Conservation (phyloP, 208 protist species). For the Plasmodiophora brassicae region DNA sequence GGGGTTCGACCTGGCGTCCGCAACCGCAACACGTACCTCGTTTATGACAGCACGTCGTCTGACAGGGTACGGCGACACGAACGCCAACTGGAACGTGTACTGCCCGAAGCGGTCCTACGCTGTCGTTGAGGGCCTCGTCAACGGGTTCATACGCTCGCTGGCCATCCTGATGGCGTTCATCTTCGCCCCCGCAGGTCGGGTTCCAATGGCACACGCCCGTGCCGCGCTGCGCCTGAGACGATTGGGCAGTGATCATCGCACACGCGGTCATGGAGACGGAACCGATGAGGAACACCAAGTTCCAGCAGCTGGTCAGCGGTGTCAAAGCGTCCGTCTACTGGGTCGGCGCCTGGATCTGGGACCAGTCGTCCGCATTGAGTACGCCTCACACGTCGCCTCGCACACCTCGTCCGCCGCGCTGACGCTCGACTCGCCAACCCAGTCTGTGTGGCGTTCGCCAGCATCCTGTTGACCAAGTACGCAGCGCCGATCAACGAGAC, state of each 20-base stretch:
- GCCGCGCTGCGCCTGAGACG: too few species aligned
- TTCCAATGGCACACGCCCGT: too few species aligned
- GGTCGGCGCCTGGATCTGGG: slow-evolving; percentile 36
- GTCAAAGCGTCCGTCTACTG: slow-evolving; percentile 45
- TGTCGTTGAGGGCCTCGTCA: slow-evolving; percentile 13
- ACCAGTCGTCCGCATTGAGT: not conserved
- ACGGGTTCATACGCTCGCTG: slow-evolving; percentile 41
- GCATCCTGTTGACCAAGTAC: not conserved
- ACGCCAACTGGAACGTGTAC: slow-evolving; percentile 21
- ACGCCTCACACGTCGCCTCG: too few species aligned
- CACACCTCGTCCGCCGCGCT: too few species aligned
- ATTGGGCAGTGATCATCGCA: not conserved
- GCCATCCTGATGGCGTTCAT: slow-evolving; percentile 44
- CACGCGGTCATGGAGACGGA: slow-evolving; percentile 50
- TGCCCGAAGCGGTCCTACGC: not conserved
- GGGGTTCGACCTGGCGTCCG: too few species aligned
- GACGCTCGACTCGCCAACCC: too few species aligned
- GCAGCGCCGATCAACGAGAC: not conserved
- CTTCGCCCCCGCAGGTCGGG: slow-evolving; percentile 37
- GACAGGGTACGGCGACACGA: not conserved
- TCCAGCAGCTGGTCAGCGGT: slow-evolving; percentile 55
- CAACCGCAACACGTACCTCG: too few species aligned
- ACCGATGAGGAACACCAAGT: slow-evolving; percentile 47
- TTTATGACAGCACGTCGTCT: not conserved
- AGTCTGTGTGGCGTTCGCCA: too few species aligned